Evolutionary conservation across 768 basidiomycete species (phyloP).

Genomic region (Artomyces pyxidatus): DNA sequence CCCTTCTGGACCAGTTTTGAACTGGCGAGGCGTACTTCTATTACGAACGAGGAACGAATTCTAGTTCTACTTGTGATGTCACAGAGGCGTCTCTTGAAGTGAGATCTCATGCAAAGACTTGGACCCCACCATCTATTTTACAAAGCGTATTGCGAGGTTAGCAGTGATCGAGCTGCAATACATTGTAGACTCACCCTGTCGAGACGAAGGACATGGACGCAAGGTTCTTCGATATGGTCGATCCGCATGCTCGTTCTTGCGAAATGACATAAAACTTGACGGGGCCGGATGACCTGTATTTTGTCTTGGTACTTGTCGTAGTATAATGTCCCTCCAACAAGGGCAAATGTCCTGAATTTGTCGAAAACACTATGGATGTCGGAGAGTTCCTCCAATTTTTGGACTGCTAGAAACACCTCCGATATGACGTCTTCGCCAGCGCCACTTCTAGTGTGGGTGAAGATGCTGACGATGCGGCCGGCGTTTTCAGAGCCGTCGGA

Average conservation of each 20-base stretch:
- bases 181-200: not conserved
- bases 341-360: not conserved
- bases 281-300: not conserved
- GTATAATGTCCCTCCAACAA: not conserved
- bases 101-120: too few relatives aligned
- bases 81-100: too few relatives aligned
- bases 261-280: not conserved
- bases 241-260: not conserved
- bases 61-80: too few relatives aligned
- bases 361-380: not conserved
- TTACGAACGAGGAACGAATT: too few relatives aligned
- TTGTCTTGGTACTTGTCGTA: not conserved
- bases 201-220: not conserved
- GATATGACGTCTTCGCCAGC: not conserved
- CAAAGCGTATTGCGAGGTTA: too few relatives aligned
- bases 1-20: too few relatives aligned
- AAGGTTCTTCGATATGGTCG: not conserved
- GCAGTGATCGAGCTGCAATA: too few relatives aligned
- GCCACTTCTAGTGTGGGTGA: not conserved
- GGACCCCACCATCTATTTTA: too few relatives aligned
- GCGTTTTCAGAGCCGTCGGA: not conserved
- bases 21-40: too few relatives aligned
- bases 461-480: not conserved
- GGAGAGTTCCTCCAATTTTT: not conserved
- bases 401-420: not conserved